Evolutionary conservation across 1,139 yeast species (phyloP), one percentile per base, ranked within the genome.

Genomic region (Yamadazyma sp.): DNA sequence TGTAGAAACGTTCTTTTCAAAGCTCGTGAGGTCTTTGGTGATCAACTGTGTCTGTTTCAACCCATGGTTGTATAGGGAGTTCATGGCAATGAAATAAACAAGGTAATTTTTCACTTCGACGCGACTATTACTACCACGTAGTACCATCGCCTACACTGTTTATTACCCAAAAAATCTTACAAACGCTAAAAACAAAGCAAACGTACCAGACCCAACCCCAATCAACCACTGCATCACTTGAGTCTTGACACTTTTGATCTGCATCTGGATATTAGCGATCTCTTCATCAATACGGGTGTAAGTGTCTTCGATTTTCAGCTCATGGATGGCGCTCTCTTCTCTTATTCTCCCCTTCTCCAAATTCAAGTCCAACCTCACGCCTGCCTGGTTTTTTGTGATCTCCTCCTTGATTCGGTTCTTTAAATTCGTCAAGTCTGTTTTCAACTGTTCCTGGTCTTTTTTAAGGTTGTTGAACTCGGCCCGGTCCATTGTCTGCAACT

Each of bases 191-290:
- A 92, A 84, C 45, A 92, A 73, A 12, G 97, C 97, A 66, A 90
- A 87, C 2, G 97, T 86, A 85, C 97, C 98, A 1, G 97, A 89
- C 54, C 96, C 86, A 17, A 92, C 97, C 72, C 97, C 97, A 53
- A 92, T 88, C 49, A 92, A 75, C 97, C 97, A 92, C 62, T 92
- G 98, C 81, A 88, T 80, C 35, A 92, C 97, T 59, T 92, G 97
- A 2, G 96, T 87, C 64, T 92, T 90, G 26, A 92, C 96, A 31
- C 87, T 81, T 54, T 90, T 96, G 47, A 92, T 89, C 61, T 90
- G 96, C 73, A 90, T 86, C 60, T 86, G 90, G 78, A 92, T 87
- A 57, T 92, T 90, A 34, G 94, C 86, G 27, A 92, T 85, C 55
- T 92, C 98, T 61, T 92, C 96, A 57, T 92, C 97, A 43, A 92